phyloP scores from a whole-genome alignment of 805 yeast genomes.

The Soucietia sequanensis region DNA sequence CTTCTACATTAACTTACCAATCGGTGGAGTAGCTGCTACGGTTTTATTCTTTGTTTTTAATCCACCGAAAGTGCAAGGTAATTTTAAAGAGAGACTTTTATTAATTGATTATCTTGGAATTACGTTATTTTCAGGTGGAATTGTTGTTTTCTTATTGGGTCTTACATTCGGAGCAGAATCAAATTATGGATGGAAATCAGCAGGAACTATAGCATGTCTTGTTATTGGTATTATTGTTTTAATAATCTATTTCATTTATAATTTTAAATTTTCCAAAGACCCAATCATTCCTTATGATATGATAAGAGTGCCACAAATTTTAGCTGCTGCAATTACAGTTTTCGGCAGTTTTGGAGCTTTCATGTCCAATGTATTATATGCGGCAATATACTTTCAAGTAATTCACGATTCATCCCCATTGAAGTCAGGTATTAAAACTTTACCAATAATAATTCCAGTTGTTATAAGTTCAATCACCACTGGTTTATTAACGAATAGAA shows the following conservation, averaged over 20 bases:
- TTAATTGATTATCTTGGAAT: conserved; percentile 45
- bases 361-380: conserved; percentile 19
- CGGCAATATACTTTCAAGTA: conserved; percentile 40
- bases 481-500: conserved; percentile 29
- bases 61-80: conserved; percentile 36
- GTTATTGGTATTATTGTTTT: conserved; percentile 38
- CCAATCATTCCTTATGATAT: conserved; percentile 43
- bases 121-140: conserved; percentile 30
- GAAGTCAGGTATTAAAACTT: conserved; percentile 35
- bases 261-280: conserved; percentile 28
- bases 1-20: conserved; percentile 59
- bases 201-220: conserved; percentile 44
- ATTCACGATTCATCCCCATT: conserved; percentile 32
- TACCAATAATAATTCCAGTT: conserved; percentile 34
- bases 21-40: conserved; percentile 47
- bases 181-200: conserved; percentile 46
- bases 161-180: conserved; percentile 46
- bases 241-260: conserved; percentile 29
- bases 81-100: conserved; percentile 27
- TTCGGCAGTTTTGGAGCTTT: conserved; percentile 24
- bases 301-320: conserved; percentile 26
- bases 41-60: conserved; percentile 32
- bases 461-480: conserved; percentile 24
- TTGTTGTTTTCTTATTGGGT: conserved; percentile 41
- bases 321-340: conserved; percentile 29